These are phyloP conservation scores for Phaeomoniella chlamydospora DNA, from an alignment of 2,329 filamentous ascomycete species.

Conservation along the genomic window DNA sequence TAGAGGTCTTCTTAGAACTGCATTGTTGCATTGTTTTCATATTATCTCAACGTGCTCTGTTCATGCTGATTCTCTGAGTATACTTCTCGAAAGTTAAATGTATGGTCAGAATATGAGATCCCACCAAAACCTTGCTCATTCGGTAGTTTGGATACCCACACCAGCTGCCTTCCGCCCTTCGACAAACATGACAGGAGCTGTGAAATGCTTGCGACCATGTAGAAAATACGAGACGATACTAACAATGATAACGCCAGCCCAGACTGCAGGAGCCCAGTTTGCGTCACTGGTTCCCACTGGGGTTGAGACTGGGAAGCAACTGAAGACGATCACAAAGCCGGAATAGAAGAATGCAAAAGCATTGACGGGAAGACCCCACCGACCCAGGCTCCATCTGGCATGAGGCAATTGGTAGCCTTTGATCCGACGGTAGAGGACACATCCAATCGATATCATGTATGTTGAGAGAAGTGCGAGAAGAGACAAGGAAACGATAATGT, in stretches of 20 bases:
- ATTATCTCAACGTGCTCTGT: no score
- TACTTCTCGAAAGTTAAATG: no score
- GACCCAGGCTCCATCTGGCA: slow-evolving; percentile 30
- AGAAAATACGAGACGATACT: slow-evolving; percentile 6
- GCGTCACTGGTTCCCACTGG: slow-evolving; percentile 5
- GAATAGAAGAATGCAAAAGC: slow-evolving; percentile 14
- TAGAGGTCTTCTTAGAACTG: no score
- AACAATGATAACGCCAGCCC: slow-evolving; percentile 7
- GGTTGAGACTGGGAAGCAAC: slow-evolving; percentile 15
- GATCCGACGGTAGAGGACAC: slow-evolving; percentile 29
- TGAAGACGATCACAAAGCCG: slow-evolving; percentile 15
- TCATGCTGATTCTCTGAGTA: no score
- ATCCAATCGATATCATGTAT: slow-evolving; percentile 31
- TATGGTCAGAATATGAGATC: no score
- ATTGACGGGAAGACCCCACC: slow-evolving; percentile 25
- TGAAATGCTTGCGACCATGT: slow-evolving; percentile 7
- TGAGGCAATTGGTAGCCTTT: slow-evolving; percentile 25
- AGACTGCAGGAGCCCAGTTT: slow-evolving; percentile 9
- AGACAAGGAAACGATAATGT: slow-evolving; percentile 27
- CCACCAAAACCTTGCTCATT: no score
- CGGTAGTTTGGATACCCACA: slow-evolving; percentile 1
- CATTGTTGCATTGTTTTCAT: no score
- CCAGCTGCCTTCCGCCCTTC: slow-evolving; percentile 6
- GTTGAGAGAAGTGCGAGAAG: slow-evolving; percentile 25
- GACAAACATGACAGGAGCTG: slow-evolving; percentile 9